These are phyloP conservation scores for Orbilia brochopaga DNA, from an alignment of 2,329 filamentous ascomycete species.

Conservation along the genomic window DNA sequence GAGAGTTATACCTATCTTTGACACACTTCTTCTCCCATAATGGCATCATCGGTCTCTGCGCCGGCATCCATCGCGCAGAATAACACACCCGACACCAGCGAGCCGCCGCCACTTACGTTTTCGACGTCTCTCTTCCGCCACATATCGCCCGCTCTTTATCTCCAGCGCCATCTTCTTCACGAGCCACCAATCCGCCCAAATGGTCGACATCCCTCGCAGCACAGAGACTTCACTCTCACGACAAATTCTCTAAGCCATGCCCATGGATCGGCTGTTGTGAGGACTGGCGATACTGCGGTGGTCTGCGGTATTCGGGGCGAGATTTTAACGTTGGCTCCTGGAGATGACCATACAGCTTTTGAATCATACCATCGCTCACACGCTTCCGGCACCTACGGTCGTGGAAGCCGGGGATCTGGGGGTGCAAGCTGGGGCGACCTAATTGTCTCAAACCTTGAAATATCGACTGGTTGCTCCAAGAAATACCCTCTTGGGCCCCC, in stretches of 20 bases:
- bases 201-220: constrained; percentile 73
- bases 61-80: neutral
- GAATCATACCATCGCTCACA: constrained; percentile 54
- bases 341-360: constrained; percentile 62
- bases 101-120: constrained; percentile 56
- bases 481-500: constrained; percentile 83
- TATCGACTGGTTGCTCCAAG: constrained; percentile 88
- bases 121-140: constrained; percentile 80
- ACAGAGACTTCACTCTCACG: constrained; percentile 77
- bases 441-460: constrained; percentile 89
- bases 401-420: constrained; percentile 55
- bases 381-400: constrained; percentile 56
- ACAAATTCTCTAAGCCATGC: constrained; percentile 84
- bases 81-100: neutral
- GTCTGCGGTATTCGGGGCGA: constrained; percentile 91
- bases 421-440: constrained; percentile 67
- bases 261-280: constrained; percentile 85
- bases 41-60: constrained; percentile 1
- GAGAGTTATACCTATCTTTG: neutral
- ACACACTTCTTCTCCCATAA: neutral
- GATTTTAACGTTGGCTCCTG: constrained; percentile 76
- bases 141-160: constrained; percentile 84
- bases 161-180: constrained; percentile 78
- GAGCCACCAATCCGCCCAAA: constrained; percentile 75
- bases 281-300: constrained; percentile 88